A percentile compares a stretch with the other conserved stretches of the same genome.
These are phyloP conservation scores for Phytopythium aichiense DNA, from an alignment of 352 stramenopile genomes.

Conservation along the genomic window DNA sequence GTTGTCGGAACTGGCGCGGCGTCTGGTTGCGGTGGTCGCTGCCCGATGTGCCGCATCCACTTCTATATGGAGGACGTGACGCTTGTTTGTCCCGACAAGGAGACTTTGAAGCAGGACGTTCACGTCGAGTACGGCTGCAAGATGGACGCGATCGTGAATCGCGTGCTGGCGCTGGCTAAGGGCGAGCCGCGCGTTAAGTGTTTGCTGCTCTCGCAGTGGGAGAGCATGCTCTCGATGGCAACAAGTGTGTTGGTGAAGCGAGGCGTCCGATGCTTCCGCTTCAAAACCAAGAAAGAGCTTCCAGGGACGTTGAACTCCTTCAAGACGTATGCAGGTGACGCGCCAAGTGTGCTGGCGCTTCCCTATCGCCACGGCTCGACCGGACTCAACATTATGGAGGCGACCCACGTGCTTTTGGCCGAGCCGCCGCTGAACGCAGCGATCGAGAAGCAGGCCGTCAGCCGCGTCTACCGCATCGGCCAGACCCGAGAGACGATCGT, in stretches of 20 bases:
- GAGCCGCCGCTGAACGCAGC: conserved; percentile 85
- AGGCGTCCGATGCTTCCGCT: conserved; percentile 67
- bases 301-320: conserved; percentile 41
- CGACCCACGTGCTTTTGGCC: conserved; percentile 88
- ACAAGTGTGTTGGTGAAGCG: conserved; percentile 22
- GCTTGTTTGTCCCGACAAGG: background rate
- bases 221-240: conserved; percentile 69
- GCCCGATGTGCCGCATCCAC: background rate
- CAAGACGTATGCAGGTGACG: conserved; percentile 22
- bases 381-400: conserved; percentile 89
- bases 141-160: conserved; percentile 53
- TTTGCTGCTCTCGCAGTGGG: conserved; percentile 91
- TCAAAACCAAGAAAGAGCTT: conserved; percentile 48
- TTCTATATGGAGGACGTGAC: conserved; percentile 8
- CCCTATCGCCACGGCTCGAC: conserved; percentile 88
- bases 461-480: conserved; percentile 88
- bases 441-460: conserved; percentile 87
- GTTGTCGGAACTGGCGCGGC: conserved; percentile 17
- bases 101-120: background rate
- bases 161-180: conserved; percentile 41
- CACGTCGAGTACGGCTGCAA: conserved; percentile 53
- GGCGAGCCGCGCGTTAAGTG: conserved; percentile 71
- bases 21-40: background rate
- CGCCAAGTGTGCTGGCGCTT: conserved; percentile 60
- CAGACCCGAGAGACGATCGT: conserved; percentile 80